These are phyloP conservation scores for Carex myosuroides DNA, from an alignment of 176 grass and related monocot species.

Conservation along the genomic window DNA sequence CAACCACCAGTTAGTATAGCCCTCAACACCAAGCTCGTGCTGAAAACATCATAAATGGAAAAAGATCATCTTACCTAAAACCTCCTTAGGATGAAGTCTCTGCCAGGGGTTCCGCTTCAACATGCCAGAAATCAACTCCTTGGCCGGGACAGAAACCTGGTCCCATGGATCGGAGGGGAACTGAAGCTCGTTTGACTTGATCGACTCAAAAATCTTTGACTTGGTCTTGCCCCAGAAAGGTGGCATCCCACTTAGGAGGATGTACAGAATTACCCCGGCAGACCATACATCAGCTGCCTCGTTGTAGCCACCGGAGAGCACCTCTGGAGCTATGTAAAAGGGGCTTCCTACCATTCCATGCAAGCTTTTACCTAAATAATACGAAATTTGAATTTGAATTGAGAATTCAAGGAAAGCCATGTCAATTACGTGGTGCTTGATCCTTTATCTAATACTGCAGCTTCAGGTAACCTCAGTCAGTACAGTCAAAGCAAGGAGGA, in stretches of 20 bases:
- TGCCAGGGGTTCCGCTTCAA: conserved; percentile 51
- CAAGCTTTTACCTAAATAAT: conserved; percentile 66
- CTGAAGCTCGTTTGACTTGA: conserved; percentile 58
- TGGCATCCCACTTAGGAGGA: conserved; percentile 81
- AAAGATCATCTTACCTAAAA: conserved; percentile 53
- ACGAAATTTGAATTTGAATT: background rate
- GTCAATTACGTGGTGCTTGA: background rate
- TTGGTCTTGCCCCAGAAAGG: conserved; percentile 94
- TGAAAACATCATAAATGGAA: background rate
- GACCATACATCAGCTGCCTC: conserved; percentile 93
- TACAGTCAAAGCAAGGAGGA: background rate
- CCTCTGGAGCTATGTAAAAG: conserved; percentile 95
- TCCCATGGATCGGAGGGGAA: conserved; percentile 82
- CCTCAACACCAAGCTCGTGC: background rate
- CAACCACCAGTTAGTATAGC: background rate
- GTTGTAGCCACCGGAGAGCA: conserved; percentile 77
- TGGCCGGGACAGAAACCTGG: conserved; percentile 62
- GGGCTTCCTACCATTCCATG: conserved; percentile 87
- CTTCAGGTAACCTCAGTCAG: background rate
- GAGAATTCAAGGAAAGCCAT: background rate
- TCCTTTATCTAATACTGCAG: background rate
- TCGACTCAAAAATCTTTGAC: conserved; percentile 83
- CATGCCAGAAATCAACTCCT: conserved; percentile 71
- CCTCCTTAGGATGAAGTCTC: conserved; percentile 54
- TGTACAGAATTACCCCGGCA: conserved; percentile 85